These are phyloP conservation scores for Apiotrichum gracile DNA, from an alignment of 1,284 basidiomycete genomes.

Conservation along the genomic window DNA sequence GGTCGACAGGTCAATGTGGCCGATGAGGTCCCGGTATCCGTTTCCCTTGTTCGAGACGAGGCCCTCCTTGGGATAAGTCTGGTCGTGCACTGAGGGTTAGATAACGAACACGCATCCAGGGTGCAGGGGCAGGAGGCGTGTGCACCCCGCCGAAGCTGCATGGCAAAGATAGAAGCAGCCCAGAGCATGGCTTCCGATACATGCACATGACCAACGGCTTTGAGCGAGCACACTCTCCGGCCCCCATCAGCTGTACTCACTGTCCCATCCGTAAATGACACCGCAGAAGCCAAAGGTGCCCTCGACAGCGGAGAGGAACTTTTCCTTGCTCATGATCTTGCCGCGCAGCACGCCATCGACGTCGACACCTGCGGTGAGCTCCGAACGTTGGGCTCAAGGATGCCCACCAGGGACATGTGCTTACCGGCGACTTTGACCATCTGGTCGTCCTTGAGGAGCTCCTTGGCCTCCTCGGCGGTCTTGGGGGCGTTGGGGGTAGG, in stretches of 20 bases:
- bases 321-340: slow-evolving; percentile 90
- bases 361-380: slow-evolving; percentile 33
- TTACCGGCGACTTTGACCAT: slow-evolving; percentile 87
- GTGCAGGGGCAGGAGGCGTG: background rate
- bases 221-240: too few species aligned
- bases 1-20: slow-evolving; percentile 74
- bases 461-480: slow-evolving; percentile 57
- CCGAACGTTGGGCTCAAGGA: background rate
- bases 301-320: slow-evolving; percentile 80
- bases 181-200: too few species aligned
- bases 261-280: slow-evolving; percentile 61
- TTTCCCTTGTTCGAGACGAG: slow-evolving; percentile 83
- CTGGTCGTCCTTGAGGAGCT: slow-evolving; percentile 58
- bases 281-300: slow-evolving; percentile 86
- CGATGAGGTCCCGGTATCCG: slow-evolving; percentile 83
- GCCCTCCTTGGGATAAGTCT: slow-evolving; percentile 74
- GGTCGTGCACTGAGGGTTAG: slow-evolving; percentile 57
- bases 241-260: slow-evolving; percentile 23
- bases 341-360: slow-evolving; percentile 91
- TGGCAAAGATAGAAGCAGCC: background rate
- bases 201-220: slow-evolving; percentile 41
- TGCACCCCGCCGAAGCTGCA: too few species aligned
- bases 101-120: background rate
- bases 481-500: slow-evolving; percentile 54
- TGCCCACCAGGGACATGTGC: background rate